Evolutionary conservation across 2,329 filamentous ascomycete species (phyloP), one percentile per base, ranked within the genome.

Genomic region (Coniochaeta hoffmannii): DNA sequence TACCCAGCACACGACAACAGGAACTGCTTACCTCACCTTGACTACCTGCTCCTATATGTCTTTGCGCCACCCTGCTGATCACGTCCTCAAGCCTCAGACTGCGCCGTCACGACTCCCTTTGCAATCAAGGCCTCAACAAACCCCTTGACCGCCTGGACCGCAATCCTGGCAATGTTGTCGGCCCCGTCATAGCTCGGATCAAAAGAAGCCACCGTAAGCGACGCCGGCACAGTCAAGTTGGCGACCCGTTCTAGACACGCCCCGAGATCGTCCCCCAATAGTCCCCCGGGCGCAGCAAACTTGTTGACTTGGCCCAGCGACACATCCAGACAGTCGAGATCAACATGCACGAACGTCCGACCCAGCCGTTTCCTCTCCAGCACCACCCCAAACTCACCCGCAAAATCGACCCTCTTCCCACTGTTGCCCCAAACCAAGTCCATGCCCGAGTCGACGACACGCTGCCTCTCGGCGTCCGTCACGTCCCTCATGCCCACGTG

Each of bases 401-500:
- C 54, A 31, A 59, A 59, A 17, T 58, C 50, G 1, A 50, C 44
- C 7, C 24, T 5, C 30, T 28, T 3, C 44, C 30, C 54, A 14
- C 32, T 35, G 15, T 38, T 53, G 1, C 57, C 59, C 59, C 57
- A 60, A 63, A 68, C 46, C 52, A 69, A 59, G 3, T 60, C 46
- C 51, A 70, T 66, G 0, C 65, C 66, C 1, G 68, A 63, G 10
- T 66, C 61, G 26, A 64, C 49, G 0, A 74, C 68, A 1, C 65
- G 63, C 22, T 59, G 50, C 15, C 64, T 59, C 58, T 73, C 69
- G 5, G 64, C 30, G 2, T 65, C 62, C 5, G 60, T 66, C 2
- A 67, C 63, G 24, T 66, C 64, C 10, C 65, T 58, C 64, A 67
- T 63, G 1, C 65, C 63, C 6, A 61, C 59, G 30, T 67, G 64